Conservation (phyloP, 2,329 filamentous ascomycete species). For the Diaporthe nobilis region DNA sequence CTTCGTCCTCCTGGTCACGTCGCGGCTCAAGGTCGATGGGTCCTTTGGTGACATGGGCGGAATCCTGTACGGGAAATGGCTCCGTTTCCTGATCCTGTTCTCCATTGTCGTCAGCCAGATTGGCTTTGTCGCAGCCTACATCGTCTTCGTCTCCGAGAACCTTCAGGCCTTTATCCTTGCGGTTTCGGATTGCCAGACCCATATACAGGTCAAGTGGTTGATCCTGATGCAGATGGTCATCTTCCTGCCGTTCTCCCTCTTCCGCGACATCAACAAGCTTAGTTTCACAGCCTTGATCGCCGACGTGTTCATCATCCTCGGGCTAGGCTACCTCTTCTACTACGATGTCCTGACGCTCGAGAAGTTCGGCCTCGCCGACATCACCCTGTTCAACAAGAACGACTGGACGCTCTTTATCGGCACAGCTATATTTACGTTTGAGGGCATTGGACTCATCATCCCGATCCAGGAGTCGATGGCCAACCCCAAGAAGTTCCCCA, state of each 20-base stretch:
- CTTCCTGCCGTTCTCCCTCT: slow-evolving; percentile 92
- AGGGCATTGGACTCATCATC: slow-evolving; percentile 97
- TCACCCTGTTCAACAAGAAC: slow-evolving; percentile 88
- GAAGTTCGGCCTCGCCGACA: slow-evolving; percentile 83
- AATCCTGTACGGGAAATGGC: slow-evolving; percentile 89
- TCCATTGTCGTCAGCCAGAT: slow-evolving; percentile 97
- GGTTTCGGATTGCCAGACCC: slow-evolving; percentile 87
- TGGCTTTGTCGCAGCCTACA: slow-evolving; percentile 95
- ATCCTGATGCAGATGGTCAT: slow-evolving; percentile 96
- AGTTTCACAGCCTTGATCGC: slow-evolving; percentile 94
- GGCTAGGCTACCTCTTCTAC: slow-evolving; percentile 94
- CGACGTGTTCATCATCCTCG: slow-evolving; percentile 93
- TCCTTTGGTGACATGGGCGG: slow-evolving; percentile 98
- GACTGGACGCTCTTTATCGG: slow-evolving; percentile 99
- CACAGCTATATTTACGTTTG: slow-evolving; percentile 98
- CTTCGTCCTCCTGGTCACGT: slow-evolving; percentile 93
- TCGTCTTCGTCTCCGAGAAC: slow-evolving; percentile 97
- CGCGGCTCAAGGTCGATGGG: slow-evolving; percentile 87
- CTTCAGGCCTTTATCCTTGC: slow-evolving; percentile 94
- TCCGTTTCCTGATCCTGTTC: slow-evolving; percentile 87
- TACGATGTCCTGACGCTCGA: slow-evolving; percentile 91
- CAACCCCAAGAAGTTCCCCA: slow-evolving; percentile 89
- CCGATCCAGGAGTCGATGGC: slow-evolving; percentile 99
- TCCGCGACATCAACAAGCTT: slow-evolving; percentile 97
- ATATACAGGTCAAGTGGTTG: slow-evolving; percentile 89